Percentiles rank a stretch among this genome's conserved stretches.
These are phyloP conservation scores for Luffa aegyptiaca DNA, from an alignment of 306 rosid genomes.

Conservation along the genomic window DNA sequence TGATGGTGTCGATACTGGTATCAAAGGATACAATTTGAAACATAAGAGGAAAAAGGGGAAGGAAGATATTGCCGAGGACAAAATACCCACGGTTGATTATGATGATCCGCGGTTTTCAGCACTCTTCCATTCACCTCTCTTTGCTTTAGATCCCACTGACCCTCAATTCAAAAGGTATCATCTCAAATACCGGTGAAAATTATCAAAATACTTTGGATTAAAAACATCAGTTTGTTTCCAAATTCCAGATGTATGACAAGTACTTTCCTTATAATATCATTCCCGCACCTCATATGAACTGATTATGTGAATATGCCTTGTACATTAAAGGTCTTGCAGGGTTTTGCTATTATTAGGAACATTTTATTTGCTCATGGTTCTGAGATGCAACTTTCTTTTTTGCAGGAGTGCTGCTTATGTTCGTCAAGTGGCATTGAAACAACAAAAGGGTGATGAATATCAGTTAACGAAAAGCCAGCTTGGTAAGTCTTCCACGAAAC, in stretches of 20 bases:
- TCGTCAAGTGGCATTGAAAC: slow-evolving; percentile 46
- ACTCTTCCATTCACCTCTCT: slow-evolving; percentile 42
- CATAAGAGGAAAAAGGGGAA: slow-evolving; percentile 50
- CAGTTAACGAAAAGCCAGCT: slow-evolving; percentile 25
- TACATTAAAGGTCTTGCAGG: not conserved
- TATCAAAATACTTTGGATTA: not conserved
- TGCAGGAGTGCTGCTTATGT: slow-evolving; percentile 67
- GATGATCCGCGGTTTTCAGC: slow-evolving; percentile 79
- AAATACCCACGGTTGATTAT: slow-evolving; percentile 44
- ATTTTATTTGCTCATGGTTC: slow-evolving; percentile 4
- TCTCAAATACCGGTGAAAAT: not conserved
- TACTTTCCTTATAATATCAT: not conserved
- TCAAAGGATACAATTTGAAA: slow-evolving; percentile 68
- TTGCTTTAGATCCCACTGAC: slow-evolving; percentile 72
- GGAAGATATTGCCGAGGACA: slow-evolving; percentile 43
- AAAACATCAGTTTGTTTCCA: not conserved
- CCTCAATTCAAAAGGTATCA: slow-evolving; percentile 85
- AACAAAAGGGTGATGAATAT: slow-evolving; percentile 24
- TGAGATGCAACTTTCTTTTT: slow-evolving; percentile 14
- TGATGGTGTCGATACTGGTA: slow-evolving; percentile 35
- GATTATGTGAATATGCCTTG: not conserved
- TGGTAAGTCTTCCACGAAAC: slow-evolving; percentile 9
- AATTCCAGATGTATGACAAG: not conserved
- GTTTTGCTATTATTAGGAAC: not conserved
- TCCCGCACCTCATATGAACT: not conserved